Conservation (phyloP, 371 early-diverging fungal genomes). For the Zychaea mexicana region DNA sequence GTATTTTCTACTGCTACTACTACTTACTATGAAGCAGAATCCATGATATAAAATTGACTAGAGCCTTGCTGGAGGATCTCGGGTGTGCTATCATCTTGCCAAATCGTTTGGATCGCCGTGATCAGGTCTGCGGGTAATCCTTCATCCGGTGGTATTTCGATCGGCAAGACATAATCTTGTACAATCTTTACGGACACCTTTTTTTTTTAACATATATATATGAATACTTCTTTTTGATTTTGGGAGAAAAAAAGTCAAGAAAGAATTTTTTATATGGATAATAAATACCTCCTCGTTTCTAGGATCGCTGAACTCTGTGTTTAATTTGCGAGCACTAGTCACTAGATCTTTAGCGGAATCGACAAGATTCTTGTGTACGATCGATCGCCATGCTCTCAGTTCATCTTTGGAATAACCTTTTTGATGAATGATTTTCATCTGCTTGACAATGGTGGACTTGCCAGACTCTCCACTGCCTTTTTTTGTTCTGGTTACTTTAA, state of each 20-base stretch:
- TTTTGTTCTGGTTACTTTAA: too few species aligned
- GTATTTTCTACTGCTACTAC: too few species aligned
- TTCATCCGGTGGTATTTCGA: slow-evolving; percentile 4
- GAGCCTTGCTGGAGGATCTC: slow-evolving; percentile 54
- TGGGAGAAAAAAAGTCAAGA: too few species aligned
- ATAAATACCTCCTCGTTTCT: slow-evolving; percentile 1
- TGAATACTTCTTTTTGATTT: not conserved
- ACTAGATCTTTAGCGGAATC: slow-evolving; percentile 66
- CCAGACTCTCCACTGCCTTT: slow-evolving; percentile 87
- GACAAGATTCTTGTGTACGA: slow-evolving; percentile 74
- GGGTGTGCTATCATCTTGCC: slow-evolving; percentile 62
- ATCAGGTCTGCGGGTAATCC: slow-evolving; percentile 20
- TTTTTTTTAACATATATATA: not conserved
- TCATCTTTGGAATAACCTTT: slow-evolving; percentile 79
- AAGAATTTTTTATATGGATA: not conserved
- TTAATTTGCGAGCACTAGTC: slow-evolving; percentile 53
- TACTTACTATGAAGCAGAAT: slow-evolving; percentile 71
- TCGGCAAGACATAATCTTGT: slow-evolving; percentile 11
- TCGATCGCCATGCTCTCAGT: slow-evolving; percentile 64
- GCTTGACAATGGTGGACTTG: slow-evolving; percentile 84
- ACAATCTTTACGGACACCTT: not conserved
- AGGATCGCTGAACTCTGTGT: slow-evolving; percentile 37
- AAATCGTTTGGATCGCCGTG: slow-evolving; percentile 61
- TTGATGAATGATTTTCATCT: slow-evolving; percentile 89
- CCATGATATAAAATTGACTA: slow-evolving; percentile 74